Evolutionary conservation across 2,329 filamentous ascomycete species (phyloP).

Genomic region (Hymenoscyphus fraxineus): DNA sequence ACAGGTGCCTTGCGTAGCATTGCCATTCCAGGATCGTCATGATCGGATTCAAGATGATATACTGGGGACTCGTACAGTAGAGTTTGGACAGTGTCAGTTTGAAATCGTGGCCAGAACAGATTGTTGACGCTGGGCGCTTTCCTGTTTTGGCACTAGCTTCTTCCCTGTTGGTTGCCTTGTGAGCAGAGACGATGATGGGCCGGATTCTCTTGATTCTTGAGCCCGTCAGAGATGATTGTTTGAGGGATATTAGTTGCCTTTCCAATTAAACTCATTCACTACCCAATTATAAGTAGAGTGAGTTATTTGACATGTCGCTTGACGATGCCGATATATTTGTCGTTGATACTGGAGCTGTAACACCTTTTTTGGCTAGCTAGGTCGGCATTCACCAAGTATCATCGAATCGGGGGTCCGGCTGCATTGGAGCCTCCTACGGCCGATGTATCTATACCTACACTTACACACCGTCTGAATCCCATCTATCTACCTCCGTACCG

Average conservation of each 20-base stretch:
- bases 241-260: no score
- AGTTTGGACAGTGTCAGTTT: not conserved
- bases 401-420: no score
- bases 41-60: not conserved
- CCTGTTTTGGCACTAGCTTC: conserved; percentile 8
- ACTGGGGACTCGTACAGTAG: not conserved
- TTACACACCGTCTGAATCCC: no score
- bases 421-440: no score
- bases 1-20: not conserved
- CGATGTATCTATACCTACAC: no score
- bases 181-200: not conserved
- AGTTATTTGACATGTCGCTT: no score
- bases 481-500: no score
- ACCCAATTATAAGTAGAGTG: no score
- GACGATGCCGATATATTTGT: no score
- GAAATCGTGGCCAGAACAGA: not conserved
- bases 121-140: conserved; percentile 2
- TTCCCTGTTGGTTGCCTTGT: not conserved
- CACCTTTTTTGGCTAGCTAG: not conserved
- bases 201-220: no score
- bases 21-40: not conserved
- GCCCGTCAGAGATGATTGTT: no score
- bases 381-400: not conserved
- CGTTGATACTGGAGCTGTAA: not conserved
- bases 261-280: no score